phyloP scores from a whole-genome alignment of 148 eudicot genomes.

The Vaccinium vitisidaea region DNA sequence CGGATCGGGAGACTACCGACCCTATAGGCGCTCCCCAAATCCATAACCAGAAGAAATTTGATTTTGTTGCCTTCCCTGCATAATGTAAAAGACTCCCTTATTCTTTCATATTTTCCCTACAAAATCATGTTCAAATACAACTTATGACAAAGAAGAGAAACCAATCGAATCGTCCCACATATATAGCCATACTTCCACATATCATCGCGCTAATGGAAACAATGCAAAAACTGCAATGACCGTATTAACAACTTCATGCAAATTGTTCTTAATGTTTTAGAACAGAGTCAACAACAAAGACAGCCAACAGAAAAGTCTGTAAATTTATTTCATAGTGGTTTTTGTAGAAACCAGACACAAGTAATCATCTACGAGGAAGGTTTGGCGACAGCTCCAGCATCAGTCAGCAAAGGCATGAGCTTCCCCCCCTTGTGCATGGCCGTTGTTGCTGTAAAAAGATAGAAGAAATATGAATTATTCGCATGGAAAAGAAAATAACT shows the following conservation, averaged over 20 bases:
- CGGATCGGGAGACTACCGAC: too few species aligned
- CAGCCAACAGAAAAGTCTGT: not conserved
- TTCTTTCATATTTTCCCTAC: not conserved
- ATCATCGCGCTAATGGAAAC: not conserved
- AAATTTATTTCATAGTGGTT: not conserved
- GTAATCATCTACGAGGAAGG: not conserved
- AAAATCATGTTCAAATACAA: not conserved
- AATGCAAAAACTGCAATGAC: not conserved
- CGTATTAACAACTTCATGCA: not conserved
- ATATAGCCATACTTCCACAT: not conserved
- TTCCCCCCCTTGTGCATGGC: conserved; percentile 16
- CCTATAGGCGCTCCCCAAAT: too few species aligned
- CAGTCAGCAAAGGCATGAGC: conserved; percentile 9
- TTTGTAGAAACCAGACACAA: not conserved
- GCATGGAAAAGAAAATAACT: not conserved
- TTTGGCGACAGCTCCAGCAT: conserved; percentile 8
- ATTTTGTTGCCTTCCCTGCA: not conserved
- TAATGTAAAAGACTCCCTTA: not conserved
- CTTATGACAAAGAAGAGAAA: not conserved
- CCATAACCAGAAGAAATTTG: not conserved
- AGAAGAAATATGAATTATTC: not conserved
- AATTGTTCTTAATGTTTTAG: not conserved
- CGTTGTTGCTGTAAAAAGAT: conserved; percentile 4
- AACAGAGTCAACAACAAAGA: not conserved
- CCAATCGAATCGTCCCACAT: not conserved